Evolutionary conservation across 1,139 yeast genomes (phyloP), one percentile per base, ranked within the genome.

Genomic region (Nakaseomyces uthaithaninus): DNA sequence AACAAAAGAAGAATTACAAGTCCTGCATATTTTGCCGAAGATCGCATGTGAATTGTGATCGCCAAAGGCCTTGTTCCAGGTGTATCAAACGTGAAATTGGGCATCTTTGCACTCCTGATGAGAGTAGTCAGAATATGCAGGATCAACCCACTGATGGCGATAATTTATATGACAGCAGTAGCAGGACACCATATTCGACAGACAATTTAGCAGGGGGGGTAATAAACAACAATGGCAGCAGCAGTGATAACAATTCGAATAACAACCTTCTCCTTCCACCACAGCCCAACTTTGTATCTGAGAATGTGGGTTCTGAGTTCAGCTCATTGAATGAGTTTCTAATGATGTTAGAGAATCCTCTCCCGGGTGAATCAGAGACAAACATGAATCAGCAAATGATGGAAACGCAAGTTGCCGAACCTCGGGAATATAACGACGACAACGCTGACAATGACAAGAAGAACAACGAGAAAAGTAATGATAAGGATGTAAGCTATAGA

Each of bases 21-120:
- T 95, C 97, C 0, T 89, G 97, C 65, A 84, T 89, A 2, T 89
- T 85, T 57, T 89, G 97, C 57, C 73, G 96, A 37, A 68, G 97
- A 37, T 85, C 95, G 1, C 97, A 89, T 60, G 86, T 89, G 93
- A 84, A 87, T 24, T 89, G 97, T 63, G 95, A 87, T 58, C 81
- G 77, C 33, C 67, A 76, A 11, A 68, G 96, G 44, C 97, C 97
- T 2, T 89, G 97, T 59, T 75, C 79, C 40, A 67, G 96, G 40
- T 89, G 97, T 62, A 72, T 87, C 16, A 85, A 84, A 59, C 68
- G 97, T 48, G 86, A 85, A 33, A 89, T 89, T 35, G 93, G 93
- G 6, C 95, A 87, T 61, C 63, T 89, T 31, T 89, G 97, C 55
- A 85, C 80, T 47, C 95, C 85, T 54, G 94, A 83, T 15, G 48